Conservation (phyloP, 495 filamentous ascomycete genomes). For the Podospora bellae-mahoneyi region DNA sequence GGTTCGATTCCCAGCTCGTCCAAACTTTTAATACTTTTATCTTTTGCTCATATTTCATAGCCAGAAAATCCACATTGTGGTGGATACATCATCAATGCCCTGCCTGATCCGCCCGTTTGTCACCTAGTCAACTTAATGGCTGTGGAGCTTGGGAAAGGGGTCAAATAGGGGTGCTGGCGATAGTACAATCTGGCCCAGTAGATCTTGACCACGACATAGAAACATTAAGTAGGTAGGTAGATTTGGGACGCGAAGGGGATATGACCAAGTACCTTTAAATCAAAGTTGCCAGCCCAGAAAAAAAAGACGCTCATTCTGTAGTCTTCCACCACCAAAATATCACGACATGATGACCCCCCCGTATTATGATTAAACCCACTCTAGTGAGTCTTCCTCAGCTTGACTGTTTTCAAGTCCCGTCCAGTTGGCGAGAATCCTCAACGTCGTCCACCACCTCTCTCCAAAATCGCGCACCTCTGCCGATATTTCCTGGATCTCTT, state of each 20-base stretch:
- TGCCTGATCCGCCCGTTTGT: neutral
- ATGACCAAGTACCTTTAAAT: neutral
- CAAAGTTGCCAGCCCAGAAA: neutral
- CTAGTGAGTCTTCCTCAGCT: neutral
- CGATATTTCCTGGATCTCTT: neutral
- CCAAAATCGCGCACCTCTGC: neutral
- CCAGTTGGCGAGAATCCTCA: neutral
- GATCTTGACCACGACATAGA: no score
- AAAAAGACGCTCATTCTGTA: neutral
- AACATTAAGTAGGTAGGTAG: no score
- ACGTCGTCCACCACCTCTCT: neutral
- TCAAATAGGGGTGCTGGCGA: neutral
- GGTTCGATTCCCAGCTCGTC: conserved; percentile 11
- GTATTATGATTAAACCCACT: neutral
- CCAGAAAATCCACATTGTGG: neutral
- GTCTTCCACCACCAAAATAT: no score
- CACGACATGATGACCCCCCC: no score
- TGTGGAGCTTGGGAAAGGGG: neutral
- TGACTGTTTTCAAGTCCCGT: neutral
- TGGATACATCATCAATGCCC: neutral
- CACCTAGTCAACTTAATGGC: neutral
- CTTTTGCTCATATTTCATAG: neutral
- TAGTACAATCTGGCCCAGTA: neutral
- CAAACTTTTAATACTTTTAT: neutral
- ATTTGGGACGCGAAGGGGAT: no score